These are phyloP conservation scores for Gynandropsis gynandra DNA, from an alignment of 345 rosid genomes.

Conservation along the genomic window DNA sequence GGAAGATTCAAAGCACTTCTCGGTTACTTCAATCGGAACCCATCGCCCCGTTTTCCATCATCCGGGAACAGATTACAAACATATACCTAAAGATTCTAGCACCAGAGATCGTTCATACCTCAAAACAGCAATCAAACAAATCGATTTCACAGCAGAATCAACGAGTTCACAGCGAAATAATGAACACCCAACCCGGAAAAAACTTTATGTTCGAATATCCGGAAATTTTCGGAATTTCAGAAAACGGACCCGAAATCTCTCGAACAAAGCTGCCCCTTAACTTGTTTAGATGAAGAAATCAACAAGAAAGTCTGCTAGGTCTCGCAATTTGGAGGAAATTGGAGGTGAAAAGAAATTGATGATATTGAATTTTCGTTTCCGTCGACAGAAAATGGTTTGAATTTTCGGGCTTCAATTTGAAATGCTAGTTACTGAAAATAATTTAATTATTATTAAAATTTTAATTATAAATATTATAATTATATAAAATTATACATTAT, in stretches of 20 bases:
- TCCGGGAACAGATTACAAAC: neutral
- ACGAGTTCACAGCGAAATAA: constrained; percentile 11
- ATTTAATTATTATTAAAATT: neutral
- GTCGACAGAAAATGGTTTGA: constrained; percentile 28
- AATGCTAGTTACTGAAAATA: neutral
- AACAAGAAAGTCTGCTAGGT: too few species aligned
- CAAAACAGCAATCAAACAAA: constrained; percentile 10
- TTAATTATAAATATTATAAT: too few species aligned
- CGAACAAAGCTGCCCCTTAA: too few species aligned
- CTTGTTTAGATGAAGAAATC: too few species aligned
- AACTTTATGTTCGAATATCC: too few species aligned
- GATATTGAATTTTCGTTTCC: neutral
- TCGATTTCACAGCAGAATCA: neutral
- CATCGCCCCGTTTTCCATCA: constrained; percentile 1
- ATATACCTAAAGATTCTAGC: neutral
- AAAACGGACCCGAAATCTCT: too few species aligned
- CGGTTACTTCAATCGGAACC: constrained; percentile 5
- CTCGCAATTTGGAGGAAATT: too few species aligned
- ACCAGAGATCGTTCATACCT: constrained; percentile 11
- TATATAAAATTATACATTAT: too few species aligned
- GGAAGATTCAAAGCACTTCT: constrained; percentile 8
- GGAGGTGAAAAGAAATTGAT: too few species aligned
- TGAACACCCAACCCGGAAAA: neutral
- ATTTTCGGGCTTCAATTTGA: neutral
- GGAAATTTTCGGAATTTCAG: too few species aligned